Percentiles rank a stretch among this genome's conserved stretches.
Evolutionary conservation across 106 monocot genomes (phyloP).

Genomic region (Xerophyta viscosa): DNA sequence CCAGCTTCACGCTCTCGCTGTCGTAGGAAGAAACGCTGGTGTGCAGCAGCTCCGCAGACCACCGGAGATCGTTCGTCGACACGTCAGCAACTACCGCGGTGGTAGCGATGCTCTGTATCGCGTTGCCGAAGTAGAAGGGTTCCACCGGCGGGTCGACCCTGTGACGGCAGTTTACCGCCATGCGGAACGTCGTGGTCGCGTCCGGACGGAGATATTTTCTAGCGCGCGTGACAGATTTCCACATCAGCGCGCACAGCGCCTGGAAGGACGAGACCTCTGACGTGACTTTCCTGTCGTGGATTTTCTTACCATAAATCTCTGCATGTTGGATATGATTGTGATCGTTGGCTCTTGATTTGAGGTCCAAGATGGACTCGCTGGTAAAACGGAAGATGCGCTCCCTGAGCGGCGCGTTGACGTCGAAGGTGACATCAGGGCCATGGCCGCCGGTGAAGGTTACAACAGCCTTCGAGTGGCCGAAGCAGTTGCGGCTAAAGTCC

Average conservation of each 20-base stretch:
- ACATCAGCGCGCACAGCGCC: slow-evolving; percentile 70
- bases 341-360: slow-evolving; percentile 57
- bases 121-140: slow-evolving; percentile 82
- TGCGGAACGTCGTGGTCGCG: slow-evolving; percentile 40
- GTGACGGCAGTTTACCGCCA: slow-evolving; percentile 91
- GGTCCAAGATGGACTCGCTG: slow-evolving; percentile 27
- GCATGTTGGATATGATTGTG: too few relatives aligned
- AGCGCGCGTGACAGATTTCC: slow-evolving; percentile 72
- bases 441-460: slow-evolving; percentile 31
- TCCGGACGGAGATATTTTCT: slow-evolving; percentile 27
- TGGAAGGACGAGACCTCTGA: slow-evolving; percentile 67
- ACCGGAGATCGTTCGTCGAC: slow-evolving; percentile 28
- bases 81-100: slow-evolving; percentile 48
- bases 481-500: slow-evolving; percentile 62
- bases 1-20: slow-evolving; percentile 22
- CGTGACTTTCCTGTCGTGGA: slow-evolving; percentile 20
- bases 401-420: slow-evolving; percentile 32
- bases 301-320: slow-evolving; percentile 29
- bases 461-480: slow-evolving; percentile 54
- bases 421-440: slow-evolving; percentile 51
- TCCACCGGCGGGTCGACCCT: slow-evolving; percentile 45
- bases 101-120: slow-evolving; percentile 78
- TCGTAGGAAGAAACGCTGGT: slow-evolving; percentile 33
- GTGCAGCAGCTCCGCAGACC: slow-evolving; percentile 52
- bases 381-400: slow-evolving; percentile 76